These are phyloP conservation scores for Yueomyces sp. DNA, from an alignment of 1,139 yeast genomes.

Conservation along the genomic window DNA sequence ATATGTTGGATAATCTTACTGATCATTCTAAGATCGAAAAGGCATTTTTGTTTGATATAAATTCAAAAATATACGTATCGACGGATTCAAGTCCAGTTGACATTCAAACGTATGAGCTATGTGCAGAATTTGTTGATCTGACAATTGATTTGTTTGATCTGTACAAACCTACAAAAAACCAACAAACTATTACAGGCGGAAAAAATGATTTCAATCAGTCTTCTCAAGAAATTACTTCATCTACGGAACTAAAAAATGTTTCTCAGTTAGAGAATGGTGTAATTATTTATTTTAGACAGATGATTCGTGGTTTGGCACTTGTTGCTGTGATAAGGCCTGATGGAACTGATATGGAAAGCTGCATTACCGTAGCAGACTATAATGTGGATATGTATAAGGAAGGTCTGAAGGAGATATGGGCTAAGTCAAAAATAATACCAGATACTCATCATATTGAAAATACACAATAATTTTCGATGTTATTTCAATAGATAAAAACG, in stretches of 20 bases:
- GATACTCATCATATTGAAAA: neutral
- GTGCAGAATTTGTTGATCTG: constrained; percentile 93
- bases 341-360: constrained; percentile 35
- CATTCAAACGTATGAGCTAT: constrained; percentile 87
- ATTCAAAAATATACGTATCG: constrained; percentile 90
- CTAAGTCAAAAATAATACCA: constrained; percentile 16
- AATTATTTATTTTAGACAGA: constrained; percentile 69
- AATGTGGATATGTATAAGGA: constrained; percentile 74
- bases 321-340: constrained; percentile 76
- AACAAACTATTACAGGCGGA: neutral
- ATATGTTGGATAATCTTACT: constrained; percentile 76
- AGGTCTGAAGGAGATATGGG: constrained; percentile 73
- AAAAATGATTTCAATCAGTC: neutral
- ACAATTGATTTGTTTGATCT: constrained; percentile 77
- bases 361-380: constrained; percentile 73
- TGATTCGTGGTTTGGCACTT: constrained; percentile 86
- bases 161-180: constrained; percentile 29
- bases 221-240: constrained; percentile 5
- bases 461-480: too few species aligned
- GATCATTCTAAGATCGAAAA: constrained; percentile 87
- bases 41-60: constrained; percentile 82
- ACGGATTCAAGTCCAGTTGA: constrained; percentile 95
- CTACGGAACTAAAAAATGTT: constrained; percentile 44
- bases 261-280: constrained; percentile 75
- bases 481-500: too few species aligned